phyloP scores from a whole-genome alignment of 768 basidiomycete species.

The Rhodosporidiobolus sp. region DNA sequence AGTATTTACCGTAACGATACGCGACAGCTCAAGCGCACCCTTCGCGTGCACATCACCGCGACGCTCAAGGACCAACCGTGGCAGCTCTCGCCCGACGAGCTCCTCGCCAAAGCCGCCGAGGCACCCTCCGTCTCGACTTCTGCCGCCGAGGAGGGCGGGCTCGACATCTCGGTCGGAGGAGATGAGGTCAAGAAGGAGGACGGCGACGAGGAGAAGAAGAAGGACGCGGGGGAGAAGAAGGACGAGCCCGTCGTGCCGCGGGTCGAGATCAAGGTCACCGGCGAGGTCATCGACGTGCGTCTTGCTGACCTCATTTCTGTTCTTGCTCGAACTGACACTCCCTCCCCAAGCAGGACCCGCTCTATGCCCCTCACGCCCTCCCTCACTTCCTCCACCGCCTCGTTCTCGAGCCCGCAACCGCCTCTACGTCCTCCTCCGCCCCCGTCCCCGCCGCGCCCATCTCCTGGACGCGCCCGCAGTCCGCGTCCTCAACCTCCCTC shows the following conservation, averaged over 20 bases:
- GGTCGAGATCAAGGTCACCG: slow-evolving; percentile 20
- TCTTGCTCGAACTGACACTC: not conserved
- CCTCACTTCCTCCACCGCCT: slow-evolving; percentile 16
- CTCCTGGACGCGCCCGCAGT: slow-evolving; percentile 49
- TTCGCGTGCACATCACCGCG: slow-evolving; percentile 25
- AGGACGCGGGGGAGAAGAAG: not conserved
- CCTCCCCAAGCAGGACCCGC: not conserved
- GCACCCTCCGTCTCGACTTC: not conserved
- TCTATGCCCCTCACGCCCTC: slow-evolving; percentile 7
- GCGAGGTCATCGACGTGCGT: slow-evolving; percentile 63
- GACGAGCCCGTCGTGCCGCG: slow-evolving; percentile 15
- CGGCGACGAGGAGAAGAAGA: not conserved
- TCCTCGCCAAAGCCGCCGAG: not conserved
- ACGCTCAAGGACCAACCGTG: slow-evolving; percentile 25
- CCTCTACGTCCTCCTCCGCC: slow-evolving; percentile 48
- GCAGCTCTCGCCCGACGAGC: slow-evolving; percentile 18
- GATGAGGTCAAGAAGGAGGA: not conserved
- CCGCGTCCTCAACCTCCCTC: slow-evolving; percentile 47
- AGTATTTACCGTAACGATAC: too few species aligned
- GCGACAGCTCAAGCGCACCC: slow-evolving; percentile 17
- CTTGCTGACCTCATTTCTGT: not conserved
- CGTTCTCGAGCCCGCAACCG: slow-evolving; percentile 48
- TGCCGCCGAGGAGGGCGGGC: not conserved
- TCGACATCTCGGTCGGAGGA: not conserved
- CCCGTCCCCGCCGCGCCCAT: not conserved